Base-by-base conservation (phyloP, 2,329 filamentous ascomycete species). In the Corniculantispora saksenae region DNA sequence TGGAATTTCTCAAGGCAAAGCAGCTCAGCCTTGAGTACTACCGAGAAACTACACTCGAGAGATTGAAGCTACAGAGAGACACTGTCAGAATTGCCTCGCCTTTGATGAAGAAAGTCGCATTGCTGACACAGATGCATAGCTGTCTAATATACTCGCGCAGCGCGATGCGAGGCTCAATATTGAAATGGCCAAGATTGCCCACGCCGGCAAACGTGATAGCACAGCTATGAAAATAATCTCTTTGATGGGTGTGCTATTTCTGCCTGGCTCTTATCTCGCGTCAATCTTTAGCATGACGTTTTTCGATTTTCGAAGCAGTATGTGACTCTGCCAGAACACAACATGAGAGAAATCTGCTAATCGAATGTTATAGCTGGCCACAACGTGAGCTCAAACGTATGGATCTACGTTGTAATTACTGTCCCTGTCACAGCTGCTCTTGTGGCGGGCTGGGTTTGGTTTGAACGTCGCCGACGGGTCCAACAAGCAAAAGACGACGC, bases 121-220 rank as follows among this genome's bases (percentile, higher is more conserved):
- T 43, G 38, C 38, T 43, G 12, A 43, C 38, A 43, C 6, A 32
- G 3, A 43, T 43, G 12, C 9, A 15, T 43, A 43, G 38, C 38
- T 43, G 17, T 25, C 38, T 13, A 56, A 43, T 13, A 56, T 56
- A 35, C 40, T 56, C 25, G 15, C 54, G 6, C 54, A 56, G 32
- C 54, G 54, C 17, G 54, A 56, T 3, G 32, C 54, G 3, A 35
- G 54, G 17, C 54, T 56, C 9, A 56, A 43, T 17, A 32, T 56
- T 9, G 54, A 40, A 43, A 56, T 56, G 15, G 54, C 54, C 32
- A 56, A 29, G 23, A 35, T 29, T 19, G 35, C 54, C 21, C 35
- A 56, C 10, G 54, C 54, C 21, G 38, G 54, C 17, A 56, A 56
- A 32, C 54, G 54, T 15, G 54, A 56, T 21, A 56, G 54, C 54